A percentile compares a stretch with the other conserved stretches of the same genome.
Conservation (phyloP, 1,139 yeast genomes). For the Kodamaea sp. region DNA sequence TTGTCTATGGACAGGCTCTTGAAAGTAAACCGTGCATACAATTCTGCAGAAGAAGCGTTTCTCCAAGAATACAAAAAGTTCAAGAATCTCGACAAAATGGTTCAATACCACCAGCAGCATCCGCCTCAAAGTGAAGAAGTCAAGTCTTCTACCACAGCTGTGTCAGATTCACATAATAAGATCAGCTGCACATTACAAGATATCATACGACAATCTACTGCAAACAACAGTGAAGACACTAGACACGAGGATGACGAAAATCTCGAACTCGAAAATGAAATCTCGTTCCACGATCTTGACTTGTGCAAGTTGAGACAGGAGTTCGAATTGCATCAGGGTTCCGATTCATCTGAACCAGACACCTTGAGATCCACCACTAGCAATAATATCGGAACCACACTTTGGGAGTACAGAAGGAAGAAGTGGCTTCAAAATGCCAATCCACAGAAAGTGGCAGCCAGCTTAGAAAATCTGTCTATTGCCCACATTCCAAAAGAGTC, state of each 20-base stretch:
- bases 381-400: constrained; percentile 42
- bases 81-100: constrained; percentile 40
- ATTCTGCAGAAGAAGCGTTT: constrained; percentile 37
- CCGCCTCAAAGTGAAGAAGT: constrained; percentile 19
- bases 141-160: constrained; percentile 23
- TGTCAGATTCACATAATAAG: constrained; percentile 14
- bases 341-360: not conserved
- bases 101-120: constrained; percentile 21
- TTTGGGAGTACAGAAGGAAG: constrained; percentile 62
- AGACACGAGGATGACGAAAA: constrained; percentile 16
- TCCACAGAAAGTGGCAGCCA: constrained; percentile 19
- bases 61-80: constrained; percentile 33
- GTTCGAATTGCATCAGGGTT: constrained; percentile 19
- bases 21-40: constrained; percentile 23
- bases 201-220: constrained; percentile 24
- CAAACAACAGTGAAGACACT: constrained; percentile 9
- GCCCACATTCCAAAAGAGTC: constrained; percentile 47
- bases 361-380: not conserved
- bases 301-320: constrained; percentile 29
- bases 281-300: constrained; percentile 29
- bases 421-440: constrained; percentile 49
- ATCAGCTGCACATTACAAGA: constrained; percentile 25
- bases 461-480: constrained; percentile 25
- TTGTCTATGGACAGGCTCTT: constrained; percentile 24
- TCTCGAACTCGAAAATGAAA: constrained; percentile 23